These are phyloP conservation scores for Cytauxzoon felis DNA, from an alignment of 169 alveolate genomes.

Conservation along the genomic window DNA sequence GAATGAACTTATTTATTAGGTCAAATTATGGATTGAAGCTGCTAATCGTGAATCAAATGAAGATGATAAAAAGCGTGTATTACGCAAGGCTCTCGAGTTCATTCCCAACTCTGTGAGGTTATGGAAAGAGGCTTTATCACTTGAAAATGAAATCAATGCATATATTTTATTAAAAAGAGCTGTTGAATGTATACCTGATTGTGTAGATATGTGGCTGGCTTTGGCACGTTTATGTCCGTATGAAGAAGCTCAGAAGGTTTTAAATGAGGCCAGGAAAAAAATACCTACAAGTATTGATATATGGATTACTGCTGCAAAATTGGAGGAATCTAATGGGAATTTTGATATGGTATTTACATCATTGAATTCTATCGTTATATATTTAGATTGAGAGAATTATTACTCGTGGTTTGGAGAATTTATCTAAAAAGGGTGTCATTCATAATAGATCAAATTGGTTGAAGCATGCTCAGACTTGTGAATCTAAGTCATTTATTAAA, in stretches of 20 bases:
- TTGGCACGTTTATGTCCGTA: slow-evolving; percentile 94
- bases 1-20: slow-evolving; percentile 13
- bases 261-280: slow-evolving; percentile 95
- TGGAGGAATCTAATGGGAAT: slow-evolving; percentile 92
- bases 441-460: slow-evolving; percentile 87
- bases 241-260: slow-evolving; percentile 93
- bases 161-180: slow-evolving; percentile 91
- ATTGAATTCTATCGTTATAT: background rate
- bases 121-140: slow-evolving; percentile 96
- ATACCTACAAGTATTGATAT: slow-evolving; percentile 92
- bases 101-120: slow-evolving; percentile 94
- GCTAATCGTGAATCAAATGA: slow-evolving; percentile 87
- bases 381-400: slow-evolving; percentile 76
- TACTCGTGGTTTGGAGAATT: slow-evolving; percentile 80
- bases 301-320: slow-evolving; percentile 95
- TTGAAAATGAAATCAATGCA: slow-evolving; percentile 92
- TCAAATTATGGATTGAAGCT: slow-evolving; percentile 95
- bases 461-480: slow-evolving; percentile 87
- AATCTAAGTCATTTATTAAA: slow-evolving; percentile 73
- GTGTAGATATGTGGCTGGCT: slow-evolving; percentile 97
- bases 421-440: slow-evolving; percentile 77
- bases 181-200: slow-evolving; percentile 97
- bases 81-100: slow-evolving; percentile 93
- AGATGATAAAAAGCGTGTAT: slow-evolving; percentile 82
- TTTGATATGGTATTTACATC: slow-evolving; percentile 52